These are phyloP conservation scores for rapeseed (Brassica napus) DNA, from an alignment of 345 rosid species.

Conservation along the genomic window DNA sequence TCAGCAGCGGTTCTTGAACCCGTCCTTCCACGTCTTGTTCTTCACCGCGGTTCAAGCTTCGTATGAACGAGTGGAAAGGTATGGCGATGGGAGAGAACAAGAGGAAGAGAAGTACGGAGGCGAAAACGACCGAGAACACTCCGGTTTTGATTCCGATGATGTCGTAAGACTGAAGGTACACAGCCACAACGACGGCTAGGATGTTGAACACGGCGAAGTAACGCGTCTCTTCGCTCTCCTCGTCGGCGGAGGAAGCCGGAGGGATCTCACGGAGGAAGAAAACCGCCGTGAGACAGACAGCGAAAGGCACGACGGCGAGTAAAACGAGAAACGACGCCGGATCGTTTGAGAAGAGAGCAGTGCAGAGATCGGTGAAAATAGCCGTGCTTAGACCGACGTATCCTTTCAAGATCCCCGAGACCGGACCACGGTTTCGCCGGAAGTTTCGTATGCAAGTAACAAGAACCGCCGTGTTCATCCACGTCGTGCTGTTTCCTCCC, in stretches of 20 bases:
- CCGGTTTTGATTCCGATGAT: conserved; percentile 49
- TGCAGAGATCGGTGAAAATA: conserved; percentile 82
- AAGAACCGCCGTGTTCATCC: conserved; percentile 97
- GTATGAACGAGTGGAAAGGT: conserved; percentile 53
- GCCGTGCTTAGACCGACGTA: conserved; percentile 92
- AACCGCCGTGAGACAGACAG: conserved; percentile 73
- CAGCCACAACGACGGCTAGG: conserved; percentile 72
- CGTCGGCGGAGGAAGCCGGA: conserved; percentile 43
- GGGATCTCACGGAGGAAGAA: conserved; percentile 88
- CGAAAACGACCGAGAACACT: conserved; percentile 47
- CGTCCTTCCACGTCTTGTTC: conserved; percentile 47
- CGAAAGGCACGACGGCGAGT: conserved; percentile 70
- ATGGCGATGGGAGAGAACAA: conserved; percentile 65
- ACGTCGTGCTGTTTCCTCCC: conserved; percentile 97
- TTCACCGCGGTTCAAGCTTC: conserved; percentile 40
- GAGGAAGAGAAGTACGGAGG: conserved; percentile 50
- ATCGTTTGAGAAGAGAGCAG: conserved; percentile 70
- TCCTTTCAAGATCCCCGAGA: conserved; percentile 90
- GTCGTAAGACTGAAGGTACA: conserved; percentile 69
- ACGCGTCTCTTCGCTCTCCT: conserved; percentile 63
- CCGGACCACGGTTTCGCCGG: conserved; percentile 85
- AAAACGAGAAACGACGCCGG: conserved; percentile 65
- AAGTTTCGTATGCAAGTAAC: conserved; percentile 91
- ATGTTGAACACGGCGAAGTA: conserved; percentile 65
- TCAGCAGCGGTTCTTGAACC: conserved; percentile 54